Conservation (phyloP, 2,329 filamentous ascomycete species). For the Ophidiomyces ophidiicola region DNA sequence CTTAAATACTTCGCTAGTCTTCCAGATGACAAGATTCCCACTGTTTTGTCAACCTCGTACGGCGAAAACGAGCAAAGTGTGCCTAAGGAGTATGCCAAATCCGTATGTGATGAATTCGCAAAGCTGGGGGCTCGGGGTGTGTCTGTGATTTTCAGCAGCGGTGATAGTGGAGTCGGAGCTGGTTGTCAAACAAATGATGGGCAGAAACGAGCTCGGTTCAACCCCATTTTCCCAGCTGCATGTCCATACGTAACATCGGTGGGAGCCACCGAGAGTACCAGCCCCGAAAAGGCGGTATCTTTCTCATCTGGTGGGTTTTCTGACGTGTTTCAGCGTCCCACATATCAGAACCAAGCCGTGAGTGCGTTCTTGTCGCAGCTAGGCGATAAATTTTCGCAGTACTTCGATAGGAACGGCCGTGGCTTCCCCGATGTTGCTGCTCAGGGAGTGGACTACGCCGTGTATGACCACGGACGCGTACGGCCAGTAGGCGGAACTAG, state of each 20-base stretch:
- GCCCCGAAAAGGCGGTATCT: constrained; percentile 42
- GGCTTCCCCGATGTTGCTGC: constrained; percentile 52
- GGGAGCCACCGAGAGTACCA: constrained; percentile 43
- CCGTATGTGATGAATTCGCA: constrained; percentile 50
- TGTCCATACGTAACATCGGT: constrained; percentile 54
- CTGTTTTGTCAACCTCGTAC: constrained; percentile 57
- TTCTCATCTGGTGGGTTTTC: constrained; percentile 39
- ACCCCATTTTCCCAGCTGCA: constrained; percentile 43
- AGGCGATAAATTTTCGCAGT: constrained; percentile 31
- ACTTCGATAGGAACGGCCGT: constrained; percentile 43
- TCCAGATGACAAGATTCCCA: constrained; percentile 44
- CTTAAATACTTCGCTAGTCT: constrained; percentile 48
- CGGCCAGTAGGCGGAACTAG: constrained; percentile 37
- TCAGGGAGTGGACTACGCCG: constrained; percentile 37
- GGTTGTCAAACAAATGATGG: constrained; percentile 46
- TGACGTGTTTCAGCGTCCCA: constrained; percentile 37
- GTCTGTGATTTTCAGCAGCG: constrained; percentile 52
- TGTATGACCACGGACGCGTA: constrained; percentile 29
- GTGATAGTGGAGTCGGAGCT: constrained; percentile 49
- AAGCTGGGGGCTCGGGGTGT: constrained; percentile 56
- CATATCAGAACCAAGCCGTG: constrained; percentile 38
- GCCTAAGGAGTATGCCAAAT: constrained; percentile 46
- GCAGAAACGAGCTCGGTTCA: constrained; percentile 40
- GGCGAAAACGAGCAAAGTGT: constrained; percentile 55
- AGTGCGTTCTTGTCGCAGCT: constrained; percentile 32